Evolutionary conservation across 2,329 filamentous ascomycete genomes (phyloP).

Genomic region (Cladosporium sp.): DNA sequence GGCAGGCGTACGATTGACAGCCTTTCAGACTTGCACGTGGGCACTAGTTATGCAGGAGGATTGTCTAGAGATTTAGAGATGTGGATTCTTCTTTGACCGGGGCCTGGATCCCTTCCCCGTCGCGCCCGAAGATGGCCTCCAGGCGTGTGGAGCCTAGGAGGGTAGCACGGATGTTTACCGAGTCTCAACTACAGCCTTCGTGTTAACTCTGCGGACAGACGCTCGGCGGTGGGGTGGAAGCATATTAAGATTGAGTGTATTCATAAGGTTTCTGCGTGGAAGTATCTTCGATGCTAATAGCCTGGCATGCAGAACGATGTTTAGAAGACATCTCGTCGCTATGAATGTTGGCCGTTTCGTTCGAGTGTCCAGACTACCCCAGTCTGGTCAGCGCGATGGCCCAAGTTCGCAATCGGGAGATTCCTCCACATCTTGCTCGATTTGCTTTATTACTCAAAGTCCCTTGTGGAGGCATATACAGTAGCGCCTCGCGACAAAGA

Average conservation of each 20-base stretch:
- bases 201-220: constrained; percentile 1
- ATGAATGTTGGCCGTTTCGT: neutral
- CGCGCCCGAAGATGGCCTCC: neutral
- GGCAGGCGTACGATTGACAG: neutral
- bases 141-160: neutral
- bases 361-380: neutral
- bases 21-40: constrained; percentile 7
- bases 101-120: neutral
- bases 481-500: neutral
- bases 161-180: neutral
- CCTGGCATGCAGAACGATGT: neutral
- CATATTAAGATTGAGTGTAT: neutral
- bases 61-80: neutral
- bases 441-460: neutral
- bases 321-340: neutral
- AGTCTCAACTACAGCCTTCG: constrained; percentile 5
- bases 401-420: neutral
- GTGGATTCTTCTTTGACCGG: neutral
- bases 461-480: neutral
- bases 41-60: constrained; percentile 10
- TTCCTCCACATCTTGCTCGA: neutral
- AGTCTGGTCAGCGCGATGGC: neutral
- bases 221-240: constrained; percentile 6
- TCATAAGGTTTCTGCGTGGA: neutral
- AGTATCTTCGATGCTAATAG: neutral